phyloP scores from a whole-genome alignment of 805 yeast species.

The Candida glaebosa region DNA sequence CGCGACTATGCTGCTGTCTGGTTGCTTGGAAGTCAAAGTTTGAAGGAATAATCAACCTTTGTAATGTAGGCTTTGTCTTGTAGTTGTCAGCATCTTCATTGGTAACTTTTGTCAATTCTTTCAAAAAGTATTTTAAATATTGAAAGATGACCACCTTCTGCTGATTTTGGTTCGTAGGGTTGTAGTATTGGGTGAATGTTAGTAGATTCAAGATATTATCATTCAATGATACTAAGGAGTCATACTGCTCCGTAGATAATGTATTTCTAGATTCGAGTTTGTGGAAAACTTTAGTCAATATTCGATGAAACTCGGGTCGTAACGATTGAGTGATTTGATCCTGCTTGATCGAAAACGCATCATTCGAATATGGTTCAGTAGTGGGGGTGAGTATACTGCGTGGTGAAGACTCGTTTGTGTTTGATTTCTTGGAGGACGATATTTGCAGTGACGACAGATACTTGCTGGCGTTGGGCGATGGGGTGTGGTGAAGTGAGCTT shows the following conservation, averaged over 20 bases:
- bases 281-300: slow-evolving; percentile 40
- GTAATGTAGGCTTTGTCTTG: slow-evolving; percentile 18
- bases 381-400: neutral
- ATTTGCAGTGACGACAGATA: slow-evolving; percentile 5
- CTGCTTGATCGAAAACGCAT: slow-evolving; percentile 7
- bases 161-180: slow-evolving; percentile 12
- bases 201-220: slow-evolving; percentile 25
- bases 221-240: slow-evolving; percentile 36
- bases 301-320: slow-evolving; percentile 28
- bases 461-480: slow-evolving; percentile 8
- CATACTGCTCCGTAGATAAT: slow-evolving; percentile 32
- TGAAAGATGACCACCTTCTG: slow-evolving; percentile 34
- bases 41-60: slow-evolving; percentile 33
- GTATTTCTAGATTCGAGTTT: slow-evolving; percentile 31
- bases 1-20: neutral
- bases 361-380: neutral
- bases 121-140: slow-evolving; percentile 35
- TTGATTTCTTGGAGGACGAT: slow-evolving; percentile 11
- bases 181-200: slow-evolving; percentile 15
- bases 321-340: slow-evolving; percentile 14
- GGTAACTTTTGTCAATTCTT: slow-evolving; percentile 27
- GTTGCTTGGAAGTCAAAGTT: slow-evolving; percentile 12
- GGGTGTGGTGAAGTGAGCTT: slow-evolving; percentile 24
- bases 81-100: slow-evolving; percentile 6
- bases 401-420: slow-evolving; percentile 16